Conservation (phyloP, 768 basidiomycete species). For the Russula abietina region DNA sequence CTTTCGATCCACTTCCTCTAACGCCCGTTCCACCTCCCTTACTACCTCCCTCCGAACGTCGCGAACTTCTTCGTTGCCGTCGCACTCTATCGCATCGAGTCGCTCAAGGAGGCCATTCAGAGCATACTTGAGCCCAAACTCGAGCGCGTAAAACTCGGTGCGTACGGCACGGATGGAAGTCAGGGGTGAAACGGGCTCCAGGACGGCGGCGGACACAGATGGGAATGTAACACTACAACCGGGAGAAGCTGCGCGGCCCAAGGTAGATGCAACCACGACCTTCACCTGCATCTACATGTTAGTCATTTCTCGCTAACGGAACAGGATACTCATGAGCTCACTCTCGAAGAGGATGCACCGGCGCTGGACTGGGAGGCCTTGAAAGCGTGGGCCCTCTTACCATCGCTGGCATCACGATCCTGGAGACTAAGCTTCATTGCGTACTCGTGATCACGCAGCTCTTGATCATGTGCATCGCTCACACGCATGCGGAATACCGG, state of each 20-base stretch:
- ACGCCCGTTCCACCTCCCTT: constrained; percentile 53
- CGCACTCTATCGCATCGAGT: constrained; percentile 64
- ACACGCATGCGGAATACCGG: constrained; percentile 7
- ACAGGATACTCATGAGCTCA: neutral
- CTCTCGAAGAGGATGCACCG: constrained; percentile 8
- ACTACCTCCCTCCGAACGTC: constrained; percentile 48
- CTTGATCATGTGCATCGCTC: neutral
- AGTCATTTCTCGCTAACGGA: neutral
- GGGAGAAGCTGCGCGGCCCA: neutral
- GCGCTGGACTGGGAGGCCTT: neutral
- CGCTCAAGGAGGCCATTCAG: constrained; percentile 55
- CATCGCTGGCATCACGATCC: constrained; percentile 8
- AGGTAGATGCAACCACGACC: neutral
- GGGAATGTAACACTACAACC: neutral
- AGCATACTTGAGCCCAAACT: constrained; percentile 25
- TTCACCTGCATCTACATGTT: constrained; percentile 1
- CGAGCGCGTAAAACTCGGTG: constrained; percentile 4
- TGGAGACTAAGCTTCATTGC: constrained; percentile 18
- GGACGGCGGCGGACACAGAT: neutral
- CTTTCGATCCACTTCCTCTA: constrained; percentile 33
- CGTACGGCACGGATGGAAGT: constrained; percentile 13
- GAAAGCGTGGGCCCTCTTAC: neutral
- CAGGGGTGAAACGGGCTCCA: constrained; percentile 3
- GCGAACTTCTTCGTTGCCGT: constrained; percentile 50
- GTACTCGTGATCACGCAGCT: constrained; percentile 1